Percentiles rank a stretch among this genome's conserved stretches.
Conservation (phyloP, 1,284 basidiomycete genomes). For the Ganoderma lucidum region DNA sequence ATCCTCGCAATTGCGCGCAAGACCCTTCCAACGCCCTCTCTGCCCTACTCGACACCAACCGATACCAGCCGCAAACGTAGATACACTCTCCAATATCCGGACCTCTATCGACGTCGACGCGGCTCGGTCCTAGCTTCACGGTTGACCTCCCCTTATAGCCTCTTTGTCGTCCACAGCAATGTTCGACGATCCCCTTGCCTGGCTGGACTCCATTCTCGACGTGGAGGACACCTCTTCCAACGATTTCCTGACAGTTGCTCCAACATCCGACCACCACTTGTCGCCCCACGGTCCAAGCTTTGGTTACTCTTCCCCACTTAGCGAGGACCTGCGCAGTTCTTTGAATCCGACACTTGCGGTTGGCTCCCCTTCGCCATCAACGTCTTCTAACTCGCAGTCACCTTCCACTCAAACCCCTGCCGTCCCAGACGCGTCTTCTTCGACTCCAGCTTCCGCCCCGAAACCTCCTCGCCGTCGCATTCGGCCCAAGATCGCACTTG, state of each 20-base stretch:
- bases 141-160: background rate
- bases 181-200: slow-evolving; percentile 13
- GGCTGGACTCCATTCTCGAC: slow-evolving; percentile 14
- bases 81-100: background rate
- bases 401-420: background rate
- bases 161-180: background rate
- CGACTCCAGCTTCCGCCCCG: background rate
- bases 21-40: background rate
- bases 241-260: background rate
- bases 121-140: background rate
- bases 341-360: background rate
- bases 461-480: slow-evolving; percentile 24
- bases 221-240: background rate
- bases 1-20: background rate
- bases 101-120: too few species aligned
- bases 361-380: background rate
- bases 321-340: background rate
- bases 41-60: background rate
- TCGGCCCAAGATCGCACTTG: slow-evolving; percentile 60
- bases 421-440: background rate
- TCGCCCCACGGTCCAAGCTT: background rate
- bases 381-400: background rate
- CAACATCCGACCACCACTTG: background rate
- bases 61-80: background rate
- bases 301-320: background rate